These are phyloP conservation scores for Fusarium sp. DNA, from an alignment of 2,329 filamentous ascomycete species.

Conservation along the genomic window DNA sequence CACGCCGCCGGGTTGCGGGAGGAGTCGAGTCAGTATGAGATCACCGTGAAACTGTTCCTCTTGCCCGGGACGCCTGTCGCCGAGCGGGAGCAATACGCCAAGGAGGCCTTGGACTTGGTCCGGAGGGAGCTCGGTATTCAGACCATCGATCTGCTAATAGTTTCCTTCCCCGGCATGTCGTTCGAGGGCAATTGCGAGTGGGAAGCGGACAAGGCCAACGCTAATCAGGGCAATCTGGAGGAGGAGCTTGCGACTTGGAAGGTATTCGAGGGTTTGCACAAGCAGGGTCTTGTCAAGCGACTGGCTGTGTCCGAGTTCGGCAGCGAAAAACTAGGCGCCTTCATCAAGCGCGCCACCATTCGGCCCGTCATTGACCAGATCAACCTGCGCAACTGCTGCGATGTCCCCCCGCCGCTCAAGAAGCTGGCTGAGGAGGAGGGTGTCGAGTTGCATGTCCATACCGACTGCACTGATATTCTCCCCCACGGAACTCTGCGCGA, in stretches of 20 bases:
- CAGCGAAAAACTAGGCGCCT: constrained; percentile 81
- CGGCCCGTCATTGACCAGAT: constrained; percentile 92
- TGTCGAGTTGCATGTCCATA: constrained; percentile 92
- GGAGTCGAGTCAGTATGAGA: constrained; percentile 87
- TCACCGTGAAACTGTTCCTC: constrained; percentile 96
- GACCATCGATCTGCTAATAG: constrained; percentile 87
- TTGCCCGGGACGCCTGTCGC: constrained; percentile 76
- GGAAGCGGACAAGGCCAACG: constrained; percentile 73
- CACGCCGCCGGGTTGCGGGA: constrained; percentile 78
- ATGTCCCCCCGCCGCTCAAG: constrained; percentile 88
- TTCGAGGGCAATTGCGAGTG: constrained; percentile 95
- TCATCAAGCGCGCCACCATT: constrained; percentile 77
- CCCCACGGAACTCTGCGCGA: constrained; percentile 87
- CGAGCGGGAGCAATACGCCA: constrained; percentile 76
- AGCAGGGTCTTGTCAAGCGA: constrained; percentile 76
- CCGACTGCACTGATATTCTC: constrained; percentile 92
- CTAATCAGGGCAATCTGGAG: constrained; percentile 72
- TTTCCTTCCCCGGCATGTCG: constrained; percentile 91
- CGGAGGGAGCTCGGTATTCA: constrained; percentile 80
- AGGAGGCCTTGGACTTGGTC: constrained; percentile 84
- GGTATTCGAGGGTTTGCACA: constrained; percentile 78
- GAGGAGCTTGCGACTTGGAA: constrained; percentile 78
- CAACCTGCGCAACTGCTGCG: constrained; percentile 95
- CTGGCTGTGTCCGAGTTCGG: constrained; percentile 94
- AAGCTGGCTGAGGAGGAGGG: constrained; percentile 83